Base-by-base conservation (phyloP, 2,329 filamentous ascomycete genomes). In the Akanthomyces lecanii region DNA sequence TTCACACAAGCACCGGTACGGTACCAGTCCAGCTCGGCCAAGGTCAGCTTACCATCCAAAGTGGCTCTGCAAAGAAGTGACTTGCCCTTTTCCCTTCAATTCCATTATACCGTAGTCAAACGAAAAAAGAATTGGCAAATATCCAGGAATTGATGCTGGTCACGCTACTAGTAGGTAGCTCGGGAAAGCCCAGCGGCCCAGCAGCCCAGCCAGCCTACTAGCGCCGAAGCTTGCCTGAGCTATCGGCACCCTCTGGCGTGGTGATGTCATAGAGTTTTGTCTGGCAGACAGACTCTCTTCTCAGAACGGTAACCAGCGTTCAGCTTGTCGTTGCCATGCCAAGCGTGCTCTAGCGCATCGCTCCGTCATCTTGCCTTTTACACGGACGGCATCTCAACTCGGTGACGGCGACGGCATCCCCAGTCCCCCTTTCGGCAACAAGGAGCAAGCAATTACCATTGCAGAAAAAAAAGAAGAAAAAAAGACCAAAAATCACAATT, bases 251-350 rank as follows among this genome's bases (percentile, higher is more conserved):
- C 33, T 21, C 25, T 40, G 38, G 21, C 14, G 18, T 16, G 7
- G 52, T 62, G 60, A 62, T 62, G 60, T 62, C 60, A 62, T 62
- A 23, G 60, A 56, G 42, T 40, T 36, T 23, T 8, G 44, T 23
- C 42, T 45, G 42, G 2, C 42, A 2, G 30, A 30, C 28, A 30
- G 28, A 30, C 28, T 30, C 33, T 11, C 38, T 42, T n/a, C 10
- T 48, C 53, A 40, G 23, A 36, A 52, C 36, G 14, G 28, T 6
- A 30, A 30, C 21, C n/a, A 30, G 14, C 8, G 5, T 28, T 28
- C 21, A 38, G n/a, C 33, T 23, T 16, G 10, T 50, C 4, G 56
- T 59, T 59, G 30, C 30, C 12, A 11, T 50, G 56, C 56, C 56
- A 59, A 59, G 56, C 44, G 18, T 33, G n/a, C 42, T 44, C 28